phyloP scores from a whole-genome alignment of 305 asterid genomes.

The Solanum hybrid region DNA sequence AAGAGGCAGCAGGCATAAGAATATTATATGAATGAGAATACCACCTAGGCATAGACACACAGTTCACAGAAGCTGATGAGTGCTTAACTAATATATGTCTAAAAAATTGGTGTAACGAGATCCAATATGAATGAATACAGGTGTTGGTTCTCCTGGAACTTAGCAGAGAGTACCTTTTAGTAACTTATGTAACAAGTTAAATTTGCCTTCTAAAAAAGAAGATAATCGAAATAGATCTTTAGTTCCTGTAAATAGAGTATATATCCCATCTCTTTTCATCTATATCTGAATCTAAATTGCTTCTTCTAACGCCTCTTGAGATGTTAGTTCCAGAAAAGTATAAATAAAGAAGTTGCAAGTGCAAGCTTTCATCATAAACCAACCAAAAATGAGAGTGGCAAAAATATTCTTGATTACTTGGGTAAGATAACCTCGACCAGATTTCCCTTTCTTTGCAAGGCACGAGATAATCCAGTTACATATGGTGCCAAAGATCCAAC shows the following conservation, averaged over 20 bases:
- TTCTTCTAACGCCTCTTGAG: neutral
- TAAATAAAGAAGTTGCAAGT: neutral
- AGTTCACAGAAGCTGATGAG: neutral
- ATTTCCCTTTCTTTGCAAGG: slow-evolving; percentile 68
- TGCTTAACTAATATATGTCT: neutral
- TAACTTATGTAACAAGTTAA: neutral
- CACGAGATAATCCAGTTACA: slow-evolving; percentile 57
- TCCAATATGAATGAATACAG: neutral
- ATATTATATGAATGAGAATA: neutral
- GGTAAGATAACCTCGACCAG: slow-evolving; percentile 88
- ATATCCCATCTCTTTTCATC: neutral
- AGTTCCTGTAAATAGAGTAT: neutral
- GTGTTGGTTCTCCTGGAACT: neutral
- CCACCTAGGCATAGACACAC: neutral
- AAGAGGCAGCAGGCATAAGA: neutral
- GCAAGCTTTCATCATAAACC: neutral
- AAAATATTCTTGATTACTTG: slow-evolving; percentile 41
- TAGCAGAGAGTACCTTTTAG: neutral
- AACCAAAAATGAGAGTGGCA: slow-evolving; percentile 6
- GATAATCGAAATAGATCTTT: neutral
- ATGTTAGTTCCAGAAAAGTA: neutral
- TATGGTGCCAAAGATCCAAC: slow-evolving; percentile 72
- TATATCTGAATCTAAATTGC: neutral
- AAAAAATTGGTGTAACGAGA: neutral
- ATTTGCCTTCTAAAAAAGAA: neutral